Evolutionary conservation across 1,284 basidiomycete species (phyloP), one percentile per base, ranked within the genome.

Genomic region (Apiotrichum sp.): DNA sequence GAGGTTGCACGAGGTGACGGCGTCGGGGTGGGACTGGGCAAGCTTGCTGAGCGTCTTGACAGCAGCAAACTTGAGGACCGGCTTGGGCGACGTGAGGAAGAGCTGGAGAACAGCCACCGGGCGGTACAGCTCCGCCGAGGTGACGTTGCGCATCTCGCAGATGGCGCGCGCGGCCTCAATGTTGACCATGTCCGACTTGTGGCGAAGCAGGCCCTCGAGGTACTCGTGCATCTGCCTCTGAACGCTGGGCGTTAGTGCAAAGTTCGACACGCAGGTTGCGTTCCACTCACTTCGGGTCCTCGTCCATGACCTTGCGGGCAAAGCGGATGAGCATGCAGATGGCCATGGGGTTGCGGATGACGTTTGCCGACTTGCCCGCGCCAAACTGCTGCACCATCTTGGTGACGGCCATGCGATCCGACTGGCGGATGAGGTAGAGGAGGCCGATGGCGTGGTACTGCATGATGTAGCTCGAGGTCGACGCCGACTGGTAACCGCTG

Each of bases 101-200:
- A 95, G 80, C 72, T 96, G 92, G 31, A 97, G 80, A 35, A 96
- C 93, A 56, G 89, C 84, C 58, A 98, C 91, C 3, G 96, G 84
- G 66, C 89, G 86, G 53, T 86, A 85, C 53, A 98, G 80, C 66
- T 98, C 91, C 29, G 83, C 76, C 11, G 85, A 72, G 32, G 85
- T 82, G 32, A 93, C 86, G 64, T 86, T 85, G 74, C 85, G 88
- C 87, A 97, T 90, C 75, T 97, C 93, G 74, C 93, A 98, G 62
- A 99, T 95, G 16, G 87, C 93, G 52, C 95, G 86, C 5, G 96
- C 96, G 34, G 95, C 96, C 76, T 99, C 96, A 67, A 95, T 91
- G 79, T 98, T 98, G 74, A 99, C 96, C 96, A 98, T 98, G 76
- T 99, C 96, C 71, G 92, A 95, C 82, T 98, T 99, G 79, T 99